A percentile compares a stretch with the other conserved stretches of the same genome.
Conservation (phyloP, 371 early-diverging fungal species). For the Mucor plumbeus region DNA sequence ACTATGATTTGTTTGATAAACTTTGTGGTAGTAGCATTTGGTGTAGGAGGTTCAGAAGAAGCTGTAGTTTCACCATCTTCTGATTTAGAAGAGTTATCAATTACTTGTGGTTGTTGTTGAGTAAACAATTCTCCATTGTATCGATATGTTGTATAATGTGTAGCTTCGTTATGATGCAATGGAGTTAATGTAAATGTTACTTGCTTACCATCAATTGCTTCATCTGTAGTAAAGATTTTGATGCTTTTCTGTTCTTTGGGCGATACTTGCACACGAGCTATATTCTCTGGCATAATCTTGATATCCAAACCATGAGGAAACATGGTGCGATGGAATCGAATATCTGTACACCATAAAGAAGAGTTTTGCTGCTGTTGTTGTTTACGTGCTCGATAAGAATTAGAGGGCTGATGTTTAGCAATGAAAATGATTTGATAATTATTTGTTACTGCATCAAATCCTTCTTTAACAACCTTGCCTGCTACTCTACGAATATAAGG, state of each 20-base stretch:
- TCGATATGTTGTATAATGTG: conserved; percentile 13
- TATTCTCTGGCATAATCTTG: conserved; percentile 32
- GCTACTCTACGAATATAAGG: conserved; percentile 58
- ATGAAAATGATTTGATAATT: conserved; percentile 37
- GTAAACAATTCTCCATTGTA: conserved; percentile 12
- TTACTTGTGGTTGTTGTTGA: not conserved
- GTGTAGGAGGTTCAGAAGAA: not conserved
- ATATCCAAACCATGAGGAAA: conserved; percentile 51
- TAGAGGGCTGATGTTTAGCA: conserved; percentile 51
- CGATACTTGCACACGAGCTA: conserved; percentile 37
- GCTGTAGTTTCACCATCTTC: conserved; percentile 3
- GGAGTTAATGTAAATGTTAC: conserved; percentile 35
- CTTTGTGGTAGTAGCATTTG: not conserved
- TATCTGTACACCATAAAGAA: conserved; percentile 47
- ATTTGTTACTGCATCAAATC: conserved; percentile 34
- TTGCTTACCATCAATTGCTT: conserved; percentile 47
- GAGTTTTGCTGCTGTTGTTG: conserved; percentile 7
- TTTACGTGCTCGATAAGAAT: conserved; percentile 43
- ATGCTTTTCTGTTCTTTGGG: conserved; percentile 32
- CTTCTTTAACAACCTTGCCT: conserved; percentile 47
- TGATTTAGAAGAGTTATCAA: not conserved
- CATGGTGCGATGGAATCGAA: conserved; percentile 42
- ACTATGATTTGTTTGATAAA: not conserved
- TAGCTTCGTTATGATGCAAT: not conserved
- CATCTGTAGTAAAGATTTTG: conserved; percentile 40